These are phyloP conservation scores for Zoysia matrella DNA, from an alignment of 202 grass and related monocot genomes.

Conservation along the genomic window DNA sequence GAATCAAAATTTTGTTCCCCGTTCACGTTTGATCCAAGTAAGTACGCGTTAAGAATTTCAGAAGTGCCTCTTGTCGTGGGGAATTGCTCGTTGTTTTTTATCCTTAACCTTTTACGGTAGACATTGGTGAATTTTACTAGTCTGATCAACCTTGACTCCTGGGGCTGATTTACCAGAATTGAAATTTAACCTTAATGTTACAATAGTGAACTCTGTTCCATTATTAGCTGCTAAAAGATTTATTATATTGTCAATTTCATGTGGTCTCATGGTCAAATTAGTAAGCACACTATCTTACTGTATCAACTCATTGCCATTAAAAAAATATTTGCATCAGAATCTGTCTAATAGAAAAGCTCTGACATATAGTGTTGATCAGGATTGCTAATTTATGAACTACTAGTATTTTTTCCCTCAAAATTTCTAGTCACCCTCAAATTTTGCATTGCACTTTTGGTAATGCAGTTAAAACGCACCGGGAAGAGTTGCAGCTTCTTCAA, in stretches of 20 bases:
- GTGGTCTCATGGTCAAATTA: not conserved
- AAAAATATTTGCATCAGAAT: not conserved
- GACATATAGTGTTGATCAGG: not conserved
- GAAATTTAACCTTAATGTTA: not conserved
- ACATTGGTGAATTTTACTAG: not conserved
- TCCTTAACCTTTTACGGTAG: not conserved
- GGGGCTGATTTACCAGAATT: not conserved
- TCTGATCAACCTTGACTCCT: not conserved
- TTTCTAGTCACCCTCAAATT: not conserved
- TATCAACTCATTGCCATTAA: not conserved
- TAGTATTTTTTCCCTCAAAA: not conserved
- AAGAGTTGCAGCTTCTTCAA: conserved; percentile 87
- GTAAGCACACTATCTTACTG: not conserved
- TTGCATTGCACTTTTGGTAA: conserved; percentile 15
- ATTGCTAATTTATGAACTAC: not conserved
- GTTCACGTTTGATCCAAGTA: not conserved
- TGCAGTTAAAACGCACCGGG: conserved; percentile 76
- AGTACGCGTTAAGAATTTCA: not conserved
- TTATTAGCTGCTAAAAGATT: not conserved
- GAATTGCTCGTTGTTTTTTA: not conserved
- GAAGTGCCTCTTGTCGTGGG: not conserved
- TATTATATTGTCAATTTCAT: not conserved
- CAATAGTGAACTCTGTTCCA: not conserved
- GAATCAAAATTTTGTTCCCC: not conserved
- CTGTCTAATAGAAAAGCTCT: not conserved